Evolutionary conservation across 2,329 filamentous ascomycete genomes (phyloP).

Genomic region (Plectosphaerella plurivora): DNA sequence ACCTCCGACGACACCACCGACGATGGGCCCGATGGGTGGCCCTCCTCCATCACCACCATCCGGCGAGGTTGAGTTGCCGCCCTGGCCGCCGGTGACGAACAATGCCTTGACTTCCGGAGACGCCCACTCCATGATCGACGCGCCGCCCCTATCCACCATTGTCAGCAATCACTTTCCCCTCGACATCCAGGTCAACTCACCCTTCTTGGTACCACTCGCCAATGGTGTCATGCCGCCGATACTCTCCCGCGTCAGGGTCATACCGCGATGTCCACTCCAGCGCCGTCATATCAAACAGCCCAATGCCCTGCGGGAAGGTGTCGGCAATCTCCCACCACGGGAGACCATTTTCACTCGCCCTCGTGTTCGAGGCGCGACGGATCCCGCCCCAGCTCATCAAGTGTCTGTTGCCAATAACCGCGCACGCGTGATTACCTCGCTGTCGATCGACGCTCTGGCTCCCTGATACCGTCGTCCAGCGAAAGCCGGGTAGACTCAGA

Average conservation of each 20-base stretch:
- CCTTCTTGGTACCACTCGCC: background rate
- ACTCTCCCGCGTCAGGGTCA: slow-evolving; percentile 1
- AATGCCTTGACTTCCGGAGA: background rate
- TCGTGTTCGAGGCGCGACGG: too few species aligned
- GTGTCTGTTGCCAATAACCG: slow-evolving; percentile 1
- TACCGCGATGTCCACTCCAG: slow-evolving; percentile 1
- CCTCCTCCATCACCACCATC: too few species aligned
- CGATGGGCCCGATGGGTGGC: slow-evolving; percentile 2
- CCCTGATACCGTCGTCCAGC: background rate
- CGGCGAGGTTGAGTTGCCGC: background rate
- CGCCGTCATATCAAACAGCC: slow-evolving; percentile 5
- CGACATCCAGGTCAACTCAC: background rate
- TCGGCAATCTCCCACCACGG: background rate
- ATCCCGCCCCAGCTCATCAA: slow-evolving; percentile 1
- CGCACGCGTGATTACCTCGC: slow-evolving; percentile 1
- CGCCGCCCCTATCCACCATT: background rate
- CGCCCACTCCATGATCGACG: background rate
- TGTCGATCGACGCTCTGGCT: background rate
- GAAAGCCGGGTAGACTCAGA: slow-evolving; percentile 4
- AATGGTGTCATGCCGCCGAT: background rate
- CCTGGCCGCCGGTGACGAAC: background rate
- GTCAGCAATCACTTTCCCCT: background rate
- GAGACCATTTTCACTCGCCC: background rate
- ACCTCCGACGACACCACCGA: slow-evolving; percentile 1
- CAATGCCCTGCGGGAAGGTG: background rate